Evolutionary conservation across 345 rosid species (phyloP).

Genomic region (Laguncularia racemosa): DNA sequence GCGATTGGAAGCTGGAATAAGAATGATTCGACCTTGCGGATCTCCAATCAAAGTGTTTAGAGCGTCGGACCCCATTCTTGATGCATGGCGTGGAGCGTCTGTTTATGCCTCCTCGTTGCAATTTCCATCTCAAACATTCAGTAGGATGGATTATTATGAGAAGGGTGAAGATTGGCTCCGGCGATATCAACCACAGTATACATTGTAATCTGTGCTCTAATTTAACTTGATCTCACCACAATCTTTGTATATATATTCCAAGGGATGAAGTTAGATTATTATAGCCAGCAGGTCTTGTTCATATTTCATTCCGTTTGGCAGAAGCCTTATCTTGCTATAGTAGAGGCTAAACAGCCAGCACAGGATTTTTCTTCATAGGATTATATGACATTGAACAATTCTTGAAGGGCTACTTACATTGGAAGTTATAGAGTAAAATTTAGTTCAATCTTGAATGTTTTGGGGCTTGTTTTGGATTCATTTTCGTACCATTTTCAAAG

Average conservation of each 20-base stretch:
- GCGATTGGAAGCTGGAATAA: slow-evolving; percentile 68
- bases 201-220: slow-evolving; percentile 15
- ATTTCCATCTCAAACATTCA: slow-evolving; percentile 59
- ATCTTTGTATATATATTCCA: too few relatives aligned
- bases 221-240: too few relatives aligned
- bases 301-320: too few relatives aligned
- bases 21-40: slow-evolving; percentile 84
- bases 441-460: too few relatives aligned
- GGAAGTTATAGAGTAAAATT: too few relatives aligned
- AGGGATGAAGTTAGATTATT: not conserved
- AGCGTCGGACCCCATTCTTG: slow-evolving; percentile 76
- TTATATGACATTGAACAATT: too few relatives aligned
- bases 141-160: slow-evolving; percentile 63
- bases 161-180: slow-evolving; percentile 97
- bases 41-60: slow-evolving; percentile 50
- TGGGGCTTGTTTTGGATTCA: too few relatives aligned
- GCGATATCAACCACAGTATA: slow-evolving; percentile 52
- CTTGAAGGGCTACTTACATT: too few relatives aligned
- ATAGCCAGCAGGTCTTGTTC: not conserved
- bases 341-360: too few relatives aligned
- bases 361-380: too few relatives aligned
- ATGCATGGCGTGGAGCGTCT: slow-evolving; percentile 99
- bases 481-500: too few relatives aligned
- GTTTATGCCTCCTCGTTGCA: slow-evolving; percentile 43
- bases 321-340: too few relatives aligned